These are phyloP conservation scores for Tulasnella sp. DNA, from an alignment of 768 basidiomycete genomes.

Conservation along the genomic window DNA sequence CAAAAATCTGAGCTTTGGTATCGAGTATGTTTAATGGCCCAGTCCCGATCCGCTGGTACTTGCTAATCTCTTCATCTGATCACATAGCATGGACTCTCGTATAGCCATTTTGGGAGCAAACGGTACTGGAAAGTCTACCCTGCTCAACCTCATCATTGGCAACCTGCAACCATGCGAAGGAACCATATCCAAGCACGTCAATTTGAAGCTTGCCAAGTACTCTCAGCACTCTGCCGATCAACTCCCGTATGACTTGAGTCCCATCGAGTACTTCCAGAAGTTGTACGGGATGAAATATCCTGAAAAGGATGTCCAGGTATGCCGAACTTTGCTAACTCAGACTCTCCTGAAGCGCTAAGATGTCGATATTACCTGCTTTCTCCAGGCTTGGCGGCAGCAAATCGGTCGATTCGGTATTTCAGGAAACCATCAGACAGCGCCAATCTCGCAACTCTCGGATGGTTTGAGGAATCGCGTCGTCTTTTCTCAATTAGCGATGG, in stretches of 20 bases:
- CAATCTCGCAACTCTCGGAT: constrained; percentile 90
- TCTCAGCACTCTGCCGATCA: constrained; percentile 98
- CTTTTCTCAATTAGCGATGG: constrained; percentile 93
- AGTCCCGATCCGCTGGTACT: not conserved
- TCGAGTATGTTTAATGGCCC: constrained; percentile 52
- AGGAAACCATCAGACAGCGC: constrained; percentile 85
- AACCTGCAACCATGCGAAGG: constrained; percentile 70
- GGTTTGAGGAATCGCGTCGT: constrained; percentile 96
- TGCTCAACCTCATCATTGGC: constrained; percentile 82
- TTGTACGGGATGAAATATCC: constrained; percentile 77
- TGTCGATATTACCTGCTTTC: not conserved
- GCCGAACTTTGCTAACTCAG: not conserved
- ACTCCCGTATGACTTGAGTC: constrained; percentile 82
- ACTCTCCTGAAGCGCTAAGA: not conserved
- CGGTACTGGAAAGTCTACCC: constrained; percentile 88
- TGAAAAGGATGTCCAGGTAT: constrained; percentile 74
- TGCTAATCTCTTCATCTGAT: not conserved
- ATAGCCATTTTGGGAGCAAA: constrained; percentile 95
- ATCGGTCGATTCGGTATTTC: constrained; percentile 93
- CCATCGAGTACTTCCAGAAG: constrained; percentile 87
- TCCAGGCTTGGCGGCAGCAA: constrained; percentile 84
- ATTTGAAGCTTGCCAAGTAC: constrained; percentile 94
- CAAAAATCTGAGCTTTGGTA: constrained; percentile 85
- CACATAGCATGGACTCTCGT: constrained; percentile 76
- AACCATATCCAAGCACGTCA: constrained; percentile 77